These are phyloP conservation scores for Teunomyces aglyptinius DNA, from an alignment of 805 yeast genomes.

Conservation along the genomic window DNA sequence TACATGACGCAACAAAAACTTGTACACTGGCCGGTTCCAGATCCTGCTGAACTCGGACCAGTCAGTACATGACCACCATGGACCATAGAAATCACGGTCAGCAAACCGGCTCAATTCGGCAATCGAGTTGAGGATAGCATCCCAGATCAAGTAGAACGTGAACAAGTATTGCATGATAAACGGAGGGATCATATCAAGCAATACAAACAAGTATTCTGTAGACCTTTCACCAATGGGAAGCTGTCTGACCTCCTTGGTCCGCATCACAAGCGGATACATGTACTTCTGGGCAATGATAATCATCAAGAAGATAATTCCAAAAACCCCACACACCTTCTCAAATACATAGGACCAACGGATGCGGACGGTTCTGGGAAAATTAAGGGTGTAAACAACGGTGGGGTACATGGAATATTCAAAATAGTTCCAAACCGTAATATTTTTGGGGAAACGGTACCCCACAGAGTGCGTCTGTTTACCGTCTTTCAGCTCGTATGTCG, in stretches of 20 bases:
- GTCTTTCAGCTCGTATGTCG: slow-evolving; percentile 10
- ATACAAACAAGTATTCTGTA: slow-evolving; percentile 51
- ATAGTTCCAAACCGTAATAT: slow-evolving; percentile 62
- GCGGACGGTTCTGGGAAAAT: slow-evolving; percentile 70
- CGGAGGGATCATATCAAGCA: slow-evolving; percentile 76
- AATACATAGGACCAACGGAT: slow-evolving; percentile 70
- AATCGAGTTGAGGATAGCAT: slow-evolving; percentile 81
- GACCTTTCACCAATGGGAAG: slow-evolving; percentile 47
- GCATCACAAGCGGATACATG: slow-evolving; percentile 70
- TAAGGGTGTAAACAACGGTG: slow-evolving; percentile 77
- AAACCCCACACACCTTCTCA: slow-evolving; percentile 72
- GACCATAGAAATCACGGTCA: slow-evolving; percentile 89
- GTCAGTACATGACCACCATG: slow-evolving; percentile 96
- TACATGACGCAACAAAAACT: slow-evolving; percentile 85
- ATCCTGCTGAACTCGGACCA: slow-evolving; percentile 93
- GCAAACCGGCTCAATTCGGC: slow-evolving; percentile 87
- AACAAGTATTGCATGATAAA: slow-evolving; percentile 73
- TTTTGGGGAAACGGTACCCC: slow-evolving; percentile 60
- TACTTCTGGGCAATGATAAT: slow-evolving; percentile 71
- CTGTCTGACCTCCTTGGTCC: slow-evolving; percentile 53
- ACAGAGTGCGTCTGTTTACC: not conserved
- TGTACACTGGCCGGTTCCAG: slow-evolving; percentile 95
- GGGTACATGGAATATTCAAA: slow-evolving; percentile 87
- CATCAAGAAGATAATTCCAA: slow-evolving; percentile 86
- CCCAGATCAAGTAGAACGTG: slow-evolving; percentile 92